Conservation (phyloP, 345 rosid genomes). For the Gossypium herbaceum region DNA sequence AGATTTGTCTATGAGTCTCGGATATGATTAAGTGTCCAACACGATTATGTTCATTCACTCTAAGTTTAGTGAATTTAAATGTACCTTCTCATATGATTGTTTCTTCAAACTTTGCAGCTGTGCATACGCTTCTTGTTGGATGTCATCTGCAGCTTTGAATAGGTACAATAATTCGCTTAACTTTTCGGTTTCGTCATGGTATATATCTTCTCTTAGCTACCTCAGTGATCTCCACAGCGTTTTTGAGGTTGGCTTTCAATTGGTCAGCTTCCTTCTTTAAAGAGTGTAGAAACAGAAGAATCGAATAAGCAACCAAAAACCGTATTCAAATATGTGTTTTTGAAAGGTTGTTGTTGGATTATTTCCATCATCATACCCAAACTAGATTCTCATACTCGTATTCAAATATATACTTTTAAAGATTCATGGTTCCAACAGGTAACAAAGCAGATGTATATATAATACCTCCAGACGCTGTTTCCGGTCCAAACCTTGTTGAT, state of each 20-base stretch:
- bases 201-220: neutral
- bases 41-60: too few relatives aligned
- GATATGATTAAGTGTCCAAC: too few relatives aligned
- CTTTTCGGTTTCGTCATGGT: neutral
- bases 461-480: constrained; percentile 68
- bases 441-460: neutral
- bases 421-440: neutral
- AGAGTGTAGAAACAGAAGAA: neutral
- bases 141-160: neutral
- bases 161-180: neutral
- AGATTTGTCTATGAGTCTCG: neutral
- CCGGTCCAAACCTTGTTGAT: constrained; percentile 54
- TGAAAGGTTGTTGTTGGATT: too few relatives aligned
- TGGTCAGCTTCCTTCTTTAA: neutral
- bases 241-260: neutral
- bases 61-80: too few relatives aligned
- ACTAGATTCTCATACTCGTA: too few relatives aligned
- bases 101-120: too few relatives aligned
- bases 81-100: too few relatives aligned
- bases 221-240: neutral
- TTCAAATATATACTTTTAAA: too few relatives aligned
- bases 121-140: neutral
- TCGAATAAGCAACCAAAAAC: neutral
- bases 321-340: too few relatives aligned
- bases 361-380: too few relatives aligned